phyloP scores from a whole-genome alignment of 306 rosid species.

The Rosa rugosa region DNA sequence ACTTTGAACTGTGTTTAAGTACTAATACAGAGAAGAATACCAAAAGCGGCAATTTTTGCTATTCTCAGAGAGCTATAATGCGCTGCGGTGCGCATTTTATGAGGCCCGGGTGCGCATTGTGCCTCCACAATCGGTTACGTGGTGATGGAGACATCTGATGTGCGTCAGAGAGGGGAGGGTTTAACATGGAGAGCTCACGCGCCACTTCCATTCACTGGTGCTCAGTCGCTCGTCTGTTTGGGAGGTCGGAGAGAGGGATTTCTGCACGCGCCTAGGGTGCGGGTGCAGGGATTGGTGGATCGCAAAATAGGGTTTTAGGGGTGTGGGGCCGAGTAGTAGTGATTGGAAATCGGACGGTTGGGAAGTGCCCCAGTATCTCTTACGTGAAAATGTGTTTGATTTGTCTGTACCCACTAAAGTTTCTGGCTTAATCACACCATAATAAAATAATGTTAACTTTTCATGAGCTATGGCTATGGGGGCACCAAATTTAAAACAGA shows the following conservation, averaged over 20 bases:
- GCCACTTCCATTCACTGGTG: background rate
- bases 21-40: background rate
- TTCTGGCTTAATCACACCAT: background rate
- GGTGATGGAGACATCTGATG: background rate
- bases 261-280: background rate
- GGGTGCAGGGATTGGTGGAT: background rate
- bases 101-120: too few species aligned
- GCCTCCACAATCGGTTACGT: background rate
- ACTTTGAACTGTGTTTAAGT: background rate
- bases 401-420: background rate
- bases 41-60: background rate
- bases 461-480: too few species aligned
- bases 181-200: background rate
- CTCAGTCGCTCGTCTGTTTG: background rate
- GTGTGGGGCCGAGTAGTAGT: background rate
- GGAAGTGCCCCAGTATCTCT: background rate
- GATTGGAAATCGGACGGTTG: background rate
- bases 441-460: too few species aligned
- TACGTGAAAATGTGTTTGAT: background rate
- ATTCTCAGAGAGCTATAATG: background rate
- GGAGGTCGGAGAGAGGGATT: background rate
- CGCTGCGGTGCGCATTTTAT: background rate
- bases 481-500: too few species aligned
- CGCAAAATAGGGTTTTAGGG: background rate
- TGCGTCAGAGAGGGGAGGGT: background rate